Evolutionary conservation across 163 green algal genomes (phyloP).

Genomic region (Scenedesmus sp.): DNA sequence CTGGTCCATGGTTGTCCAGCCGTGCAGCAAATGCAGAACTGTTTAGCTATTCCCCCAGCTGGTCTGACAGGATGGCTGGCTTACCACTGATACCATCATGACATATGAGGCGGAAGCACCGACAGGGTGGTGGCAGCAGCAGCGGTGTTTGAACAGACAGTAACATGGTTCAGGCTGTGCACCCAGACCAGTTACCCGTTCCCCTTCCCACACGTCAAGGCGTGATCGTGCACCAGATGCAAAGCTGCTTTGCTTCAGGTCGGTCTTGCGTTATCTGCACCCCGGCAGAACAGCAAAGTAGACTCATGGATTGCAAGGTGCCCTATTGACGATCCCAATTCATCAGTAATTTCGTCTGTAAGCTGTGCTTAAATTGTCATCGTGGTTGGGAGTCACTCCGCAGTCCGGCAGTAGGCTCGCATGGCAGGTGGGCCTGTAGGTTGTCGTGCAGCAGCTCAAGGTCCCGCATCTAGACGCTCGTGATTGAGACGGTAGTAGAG

Average conservation of each 20-base stretch:
- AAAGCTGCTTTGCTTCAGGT: not conserved
- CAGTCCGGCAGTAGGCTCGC: not conserved
- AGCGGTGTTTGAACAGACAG: slow-evolving; percentile 11
- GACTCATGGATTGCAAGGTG: not conserved
- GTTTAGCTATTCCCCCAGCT: too few species aligned
- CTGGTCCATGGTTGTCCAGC: too few species aligned
- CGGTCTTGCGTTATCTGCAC: not conserved
- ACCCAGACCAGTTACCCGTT: not conserved
- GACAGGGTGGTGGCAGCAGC: too few species aligned
- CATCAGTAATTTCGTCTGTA: too few species aligned
- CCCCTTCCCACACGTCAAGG: not conserved
- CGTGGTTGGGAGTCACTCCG: not conserved
- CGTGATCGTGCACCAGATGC: not conserved
- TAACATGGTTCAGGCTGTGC: not conserved
- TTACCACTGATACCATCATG: too few species aligned
- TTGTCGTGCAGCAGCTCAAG: not conserved
- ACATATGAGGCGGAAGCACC: too few species aligned
- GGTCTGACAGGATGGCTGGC: too few species aligned
- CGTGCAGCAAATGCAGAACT: too few species aligned
- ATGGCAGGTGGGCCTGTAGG: not conserved
- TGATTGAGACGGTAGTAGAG: not conserved
- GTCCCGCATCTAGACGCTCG: not conserved
- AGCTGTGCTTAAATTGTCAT: not conserved
- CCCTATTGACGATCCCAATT: not conserved
- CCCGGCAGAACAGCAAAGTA: not conserved